Base-by-base conservation (phyloP, 164 flowering plant genomes). In the Umbellularia californica region DNA sequence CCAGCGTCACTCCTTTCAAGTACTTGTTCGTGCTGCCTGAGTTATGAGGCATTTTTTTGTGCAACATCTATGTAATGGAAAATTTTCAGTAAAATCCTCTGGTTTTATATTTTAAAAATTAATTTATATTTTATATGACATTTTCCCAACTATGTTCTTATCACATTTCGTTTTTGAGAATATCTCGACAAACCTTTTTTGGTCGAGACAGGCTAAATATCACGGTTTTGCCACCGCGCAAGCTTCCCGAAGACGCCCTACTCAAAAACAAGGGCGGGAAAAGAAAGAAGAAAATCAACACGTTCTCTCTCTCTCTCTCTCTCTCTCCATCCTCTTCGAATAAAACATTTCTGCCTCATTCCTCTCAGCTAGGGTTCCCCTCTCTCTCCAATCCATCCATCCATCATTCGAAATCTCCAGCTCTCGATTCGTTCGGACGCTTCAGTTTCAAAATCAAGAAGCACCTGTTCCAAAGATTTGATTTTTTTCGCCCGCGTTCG, bases 141-240 rank as follows among this genome's bases (percentile, higher is more conserved):
- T n/a, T n/a, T n/a, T n/a, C n/a, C n/a, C n/a, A n/a, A n/a, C n/a
- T n/a, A 1, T 24, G 25, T 24, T 24, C 0, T 0, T 0, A 24
- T 25, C 41, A 0, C 41, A 33, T 33, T 33, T 33, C 3, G 41
- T 35, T 35, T 35, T 35, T 35, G 41, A 35, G 41, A 35, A 35
- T 5, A 35, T 35, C 9, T 35, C 41, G 6, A 33, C 0, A 33
- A 33, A 27, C 28, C 28, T 0, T 27, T 2, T 27, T 27, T 27
- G 1, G 1, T 25, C 27, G 30, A 28, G 30, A 2, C 30, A 28
- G 41, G 3, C 64, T 0, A 19, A 58, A 20, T 65, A 68, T 68
- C 33, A 68, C 70, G 70, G 47, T 68, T 68, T 30, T 68, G 70
- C 70, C 70, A 33, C 70, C 47, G 23, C 3, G 5, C 11, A 68